These are phyloP conservation scores for Termitomyces bulborhizus DNA, from an alignment of 768 basidiomycete genomes.

Conservation along the genomic window DNA sequence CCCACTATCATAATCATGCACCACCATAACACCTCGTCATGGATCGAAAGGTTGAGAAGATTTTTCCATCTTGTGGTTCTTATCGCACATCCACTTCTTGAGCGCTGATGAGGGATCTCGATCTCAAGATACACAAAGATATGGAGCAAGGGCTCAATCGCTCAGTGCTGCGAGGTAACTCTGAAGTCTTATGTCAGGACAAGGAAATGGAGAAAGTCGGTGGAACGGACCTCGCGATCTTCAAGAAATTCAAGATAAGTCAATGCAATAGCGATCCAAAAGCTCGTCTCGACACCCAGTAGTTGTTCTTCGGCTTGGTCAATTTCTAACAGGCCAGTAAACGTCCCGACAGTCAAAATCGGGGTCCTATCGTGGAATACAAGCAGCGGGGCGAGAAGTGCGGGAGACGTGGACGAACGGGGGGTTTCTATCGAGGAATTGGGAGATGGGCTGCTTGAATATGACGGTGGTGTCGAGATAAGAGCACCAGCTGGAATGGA, in stretches of 20 bases:
- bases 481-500: slow-evolving; percentile 20
- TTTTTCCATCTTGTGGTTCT: no score
- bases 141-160: slow-evolving; percentile 23
- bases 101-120: neutral
- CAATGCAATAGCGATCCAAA: slow-evolving; percentile 71
- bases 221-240: slow-evolving; percentile 62
- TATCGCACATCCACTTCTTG: no score
- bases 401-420: slow-evolving; percentile 10
- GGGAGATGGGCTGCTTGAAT: slow-evolving; percentile 17
- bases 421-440: slow-evolving; percentile 15
- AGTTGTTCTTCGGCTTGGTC: slow-evolving; percentile 47
- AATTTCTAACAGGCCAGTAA: slow-evolving; percentile 60
- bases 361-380: slow-evolving; percentile 72
- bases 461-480: slow-evolving; percentile 31
- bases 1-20: slow-evolving; percentile 1
- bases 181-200: slow-evolving; percentile 22
- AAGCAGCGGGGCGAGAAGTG: slow-evolving; percentile 37
- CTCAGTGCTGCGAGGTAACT: slow-evolving; percentile 51
- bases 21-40: neutral
- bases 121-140: neutral
- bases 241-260: slow-evolving; percentile 74
- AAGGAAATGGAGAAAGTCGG: neutral
- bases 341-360: slow-evolving; percentile 47
- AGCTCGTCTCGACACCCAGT: slow-evolving; percentile 68
- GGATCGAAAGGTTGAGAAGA: no score